phyloP scores from a whole-genome alignment of 1,284 basidiomycete genomes.

The Trametes sp. region DNA sequence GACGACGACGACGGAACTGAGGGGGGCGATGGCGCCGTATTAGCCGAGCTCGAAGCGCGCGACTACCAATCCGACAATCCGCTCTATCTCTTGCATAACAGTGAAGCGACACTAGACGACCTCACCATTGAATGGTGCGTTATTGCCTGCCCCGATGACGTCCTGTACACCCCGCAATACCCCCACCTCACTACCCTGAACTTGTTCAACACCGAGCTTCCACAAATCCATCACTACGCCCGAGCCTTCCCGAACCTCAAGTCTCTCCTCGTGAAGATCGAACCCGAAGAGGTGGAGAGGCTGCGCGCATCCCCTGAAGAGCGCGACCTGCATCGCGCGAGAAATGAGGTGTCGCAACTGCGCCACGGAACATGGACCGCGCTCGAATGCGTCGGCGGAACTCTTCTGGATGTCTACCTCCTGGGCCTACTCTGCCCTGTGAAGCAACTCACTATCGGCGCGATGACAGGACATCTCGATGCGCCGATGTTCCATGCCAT shows the following conservation, averaged over 20 bases:
- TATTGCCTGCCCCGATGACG: too few species aligned
- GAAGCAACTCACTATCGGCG: not conserved
- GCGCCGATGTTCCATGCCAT: too few species aligned
- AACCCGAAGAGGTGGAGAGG: not conserved
- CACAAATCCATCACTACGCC: not conserved
- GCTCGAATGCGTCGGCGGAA: not conserved
- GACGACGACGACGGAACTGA: too few species aligned
- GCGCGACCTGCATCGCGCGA: not conserved
- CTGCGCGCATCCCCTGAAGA: not conserved
- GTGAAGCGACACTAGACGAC: too few species aligned
- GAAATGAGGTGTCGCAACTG: not conserved
- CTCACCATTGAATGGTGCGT: too few species aligned
- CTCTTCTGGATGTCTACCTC: not conserved
- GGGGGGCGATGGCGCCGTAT: too few species aligned
- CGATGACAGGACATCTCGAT: too few species aligned
- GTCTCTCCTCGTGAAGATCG: not conserved
- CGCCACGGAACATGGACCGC: not conserved
- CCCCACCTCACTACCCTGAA: not conserved
- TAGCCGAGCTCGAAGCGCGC: too few species aligned
- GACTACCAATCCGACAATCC: too few species aligned
- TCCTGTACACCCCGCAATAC: not conserved
- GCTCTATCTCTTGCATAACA: too few species aligned
- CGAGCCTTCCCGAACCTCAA: not conserved
- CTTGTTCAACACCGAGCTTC: not conserved
- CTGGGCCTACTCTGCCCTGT: constrained; percentile 1